Base-by-base conservation (phyloP, 306 rosid genomes). In the Malus orientalis region DNA sequence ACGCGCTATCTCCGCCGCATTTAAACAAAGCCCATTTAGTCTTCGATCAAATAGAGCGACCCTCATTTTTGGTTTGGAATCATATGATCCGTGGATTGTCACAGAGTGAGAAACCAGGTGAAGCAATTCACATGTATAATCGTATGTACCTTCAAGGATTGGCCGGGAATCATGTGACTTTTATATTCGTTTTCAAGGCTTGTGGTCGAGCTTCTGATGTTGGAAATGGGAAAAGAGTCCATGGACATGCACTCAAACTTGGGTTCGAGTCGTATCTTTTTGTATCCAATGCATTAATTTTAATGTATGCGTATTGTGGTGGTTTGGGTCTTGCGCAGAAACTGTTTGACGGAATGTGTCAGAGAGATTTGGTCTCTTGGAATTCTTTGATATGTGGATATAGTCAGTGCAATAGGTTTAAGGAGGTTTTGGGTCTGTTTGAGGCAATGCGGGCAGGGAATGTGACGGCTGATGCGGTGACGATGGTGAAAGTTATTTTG, bases 331-430 rank as follows among this genome's bases (percentile, higher is more conserved):
- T 70, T 49, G 96, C 96, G 2, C 73, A 62, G 40, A 86, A 81
- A 81, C 74, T 87, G 84, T 91, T 94, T 74, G 97, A 90, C 74
- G 87, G 70, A 90, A 91, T 91, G 93, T 53, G 27, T 10, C 85
- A 86, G 2, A 86, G 89, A 80, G 97, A 91, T 81, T 84, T 92
- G 80, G 93, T 94, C 45, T 94, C 98, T 53, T 94, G 96, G 98
- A 94, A 91, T 73, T 91, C 97, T 23, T 69, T 91, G 84, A 84
- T 94, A 55, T 92, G 93, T 82, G 97, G 91, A 58, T 92, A 79
- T 73, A 63, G 90, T 70, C 89, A 86, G 73, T 77, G 81, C 49
- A 82, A 63, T 79, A 80, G 76, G 70, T 91, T 67, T 89, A 71
- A 78, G 73, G 91, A 94, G 73, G 96, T 86, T 73, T 83, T 90